phyloP scores from a whole-genome alignment of 441 rosid genomes.

The Oxalis stricta region DNA sequence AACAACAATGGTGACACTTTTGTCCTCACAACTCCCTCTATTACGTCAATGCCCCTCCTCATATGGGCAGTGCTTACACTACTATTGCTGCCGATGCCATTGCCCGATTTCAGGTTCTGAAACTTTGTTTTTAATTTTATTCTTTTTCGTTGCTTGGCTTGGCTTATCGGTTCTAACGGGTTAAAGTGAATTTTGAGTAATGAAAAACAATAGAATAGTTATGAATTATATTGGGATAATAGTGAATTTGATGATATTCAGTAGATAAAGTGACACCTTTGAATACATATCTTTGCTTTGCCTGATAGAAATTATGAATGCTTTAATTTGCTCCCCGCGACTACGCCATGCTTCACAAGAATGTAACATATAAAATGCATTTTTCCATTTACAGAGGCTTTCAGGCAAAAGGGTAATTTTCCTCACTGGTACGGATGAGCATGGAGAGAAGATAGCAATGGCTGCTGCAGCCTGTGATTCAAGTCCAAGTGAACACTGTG shows the following conservation, averaged over 20 bases:
- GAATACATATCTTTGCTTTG: no score
- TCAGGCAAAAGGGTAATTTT: slow-evolving; percentile 70
- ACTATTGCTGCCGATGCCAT: slow-evolving; percentile 92
- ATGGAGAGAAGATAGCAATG: slow-evolving; percentile 86
- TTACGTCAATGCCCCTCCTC: slow-evolving; percentile 99
- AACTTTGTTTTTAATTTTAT: neutral
- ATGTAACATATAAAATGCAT: neutral
- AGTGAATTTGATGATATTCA: no score
- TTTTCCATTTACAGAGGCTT: slow-evolving; percentile 49
- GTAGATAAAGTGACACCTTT: no score
- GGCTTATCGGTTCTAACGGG: no score
- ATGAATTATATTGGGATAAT: no score
- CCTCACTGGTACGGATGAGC: slow-evolving; percentile 88
- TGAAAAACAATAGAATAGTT: no score
- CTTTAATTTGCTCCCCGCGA: no score
- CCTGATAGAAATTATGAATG: no score
- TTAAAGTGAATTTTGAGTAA: no score
- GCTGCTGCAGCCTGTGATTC: slow-evolving; percentile 65
- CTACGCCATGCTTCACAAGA: no score
- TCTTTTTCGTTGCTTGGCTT: no score
- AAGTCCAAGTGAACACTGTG: slow-evolving; percentile 70
- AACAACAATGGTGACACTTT: slow-evolving; percentile 25
- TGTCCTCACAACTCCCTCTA: slow-evolving; percentile 92
- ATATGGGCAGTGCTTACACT: slow-evolving; percentile 97
- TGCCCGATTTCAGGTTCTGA: slow-evolving; percentile 88